Base-by-base conservation (phyloP, 148 eudicot species). In the Silene conica region DNA sequence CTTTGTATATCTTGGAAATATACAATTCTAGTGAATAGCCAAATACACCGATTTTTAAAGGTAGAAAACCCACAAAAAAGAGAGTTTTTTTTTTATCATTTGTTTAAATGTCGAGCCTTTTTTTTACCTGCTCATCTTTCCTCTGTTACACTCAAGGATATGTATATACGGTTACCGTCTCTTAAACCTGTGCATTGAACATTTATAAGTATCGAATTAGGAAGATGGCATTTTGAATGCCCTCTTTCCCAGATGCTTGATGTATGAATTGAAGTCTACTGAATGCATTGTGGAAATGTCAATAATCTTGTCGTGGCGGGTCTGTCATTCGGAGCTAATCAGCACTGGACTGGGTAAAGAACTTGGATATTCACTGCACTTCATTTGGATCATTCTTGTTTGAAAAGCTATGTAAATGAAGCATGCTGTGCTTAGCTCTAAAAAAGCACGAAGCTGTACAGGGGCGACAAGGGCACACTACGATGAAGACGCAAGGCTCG, bases 1-100 rank as follows among this genome's bases (percentile, higher is more conserved):
- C 62, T 56, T 48, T 79, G 79, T 80, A 80, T 28, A 79, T 70
- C 43, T 52, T 58, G 73, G 64, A 57, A 75, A 71, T 5, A 58
- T 56, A 14, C 55, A 43, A 23, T n/a, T 14, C 65, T 2, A 46
- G 46, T 65, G 45, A 50, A 50, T 15, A 50, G 55, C 72, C 31
- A 64, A 64, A 75, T 58, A 45, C 76, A 7, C 78, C 46, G 41
- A 64, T 71, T 20, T 75, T 71, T 26, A 58, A 69, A 57, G 28
- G 54, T 65, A 74, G 74, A 54, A 34, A 55, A n/a, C 18, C 12
- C 66, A 20, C 34, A 74, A 20, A 28, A 55, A 61, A 28, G 63
- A 57, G n/a, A 67, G n/a, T n/a, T n/a, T n/a, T n/a, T n/a, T 19
- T 60, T 26, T 31, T 16, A 45, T 78, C 69, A 13, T 48, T 67